Percentiles rank a stretch among this genome's conserved stretches.
These are phyloP conservation scores for Plasmodiophora brassicae DNA, from an alignment of 208 protist genomes.

Conservation along the genomic window DNA sequence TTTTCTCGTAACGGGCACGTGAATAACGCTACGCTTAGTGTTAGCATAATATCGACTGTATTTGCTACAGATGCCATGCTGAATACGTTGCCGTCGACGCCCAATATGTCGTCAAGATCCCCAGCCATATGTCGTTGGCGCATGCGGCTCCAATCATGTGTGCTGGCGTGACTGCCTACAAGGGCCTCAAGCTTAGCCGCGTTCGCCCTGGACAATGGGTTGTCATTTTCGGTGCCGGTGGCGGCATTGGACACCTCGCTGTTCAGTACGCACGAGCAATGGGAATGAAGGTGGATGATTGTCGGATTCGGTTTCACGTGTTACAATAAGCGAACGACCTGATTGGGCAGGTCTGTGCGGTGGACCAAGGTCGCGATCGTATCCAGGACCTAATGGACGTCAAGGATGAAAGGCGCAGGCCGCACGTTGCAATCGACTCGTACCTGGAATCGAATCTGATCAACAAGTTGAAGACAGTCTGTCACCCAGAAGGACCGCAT, in stretches of 20 bases:
- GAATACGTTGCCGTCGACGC: constrained; percentile 11
- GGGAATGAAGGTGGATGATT: neutral
- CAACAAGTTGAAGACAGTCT: neutral
- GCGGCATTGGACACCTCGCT: neutral
- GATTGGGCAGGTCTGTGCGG: constrained; percentile 1
- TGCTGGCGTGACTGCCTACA: neutral
- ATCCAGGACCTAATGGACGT: neutral
- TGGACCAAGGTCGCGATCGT: constrained; percentile 17
- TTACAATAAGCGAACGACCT: too few species aligned
- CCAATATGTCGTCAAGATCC: neutral
- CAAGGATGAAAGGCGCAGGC: neutral
- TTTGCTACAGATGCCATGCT: neutral
- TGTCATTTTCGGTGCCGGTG: neutral
- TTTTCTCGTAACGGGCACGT: neutral
- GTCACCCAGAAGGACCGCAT: neutral
- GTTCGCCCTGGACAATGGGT: neutral
- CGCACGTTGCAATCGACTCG: neutral
- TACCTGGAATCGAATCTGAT: neutral
- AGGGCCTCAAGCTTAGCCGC: neutral
- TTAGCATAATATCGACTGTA: too few species aligned
- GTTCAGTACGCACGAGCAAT: neutral
- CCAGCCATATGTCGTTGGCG: neutral
- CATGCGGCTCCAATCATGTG: constrained; percentile 14
- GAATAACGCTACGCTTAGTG: too few species aligned
- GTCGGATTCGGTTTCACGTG: neutral